Evolutionary conservation across 306 rosid species (phyloP), one percentile per base, ranked within the genome.

Genomic region (Parietaria judaica): DNA sequence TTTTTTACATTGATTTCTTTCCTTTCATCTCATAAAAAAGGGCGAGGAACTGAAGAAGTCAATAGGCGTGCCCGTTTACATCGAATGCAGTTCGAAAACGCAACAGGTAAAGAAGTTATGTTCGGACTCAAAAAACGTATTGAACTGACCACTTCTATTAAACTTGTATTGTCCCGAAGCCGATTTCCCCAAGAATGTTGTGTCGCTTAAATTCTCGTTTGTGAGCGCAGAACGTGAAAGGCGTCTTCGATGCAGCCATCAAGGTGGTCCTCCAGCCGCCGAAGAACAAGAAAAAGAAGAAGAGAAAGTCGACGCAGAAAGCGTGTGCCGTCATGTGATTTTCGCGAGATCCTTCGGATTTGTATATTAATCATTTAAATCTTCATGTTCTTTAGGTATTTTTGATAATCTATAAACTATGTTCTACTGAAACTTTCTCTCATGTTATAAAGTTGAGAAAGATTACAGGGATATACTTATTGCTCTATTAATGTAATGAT

Each of bases 211-310:
- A 23, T 23, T 58, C 6, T 52, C 36, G 16, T 53, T 63, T 69
- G 64, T 68, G 39, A 63, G 56, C 81, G 61, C 89, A 91, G 96
- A 91, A 91, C 68, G 96, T 88, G 77, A 91, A 88, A 76, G 96
- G 95, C 14, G 96, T 91, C 72, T 92, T 88, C 31, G 98, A 92
- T 51, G 89, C 95, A 3, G 95, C 98, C 53, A 88, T 92, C 66
- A 86, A 92, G 77, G 88, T 86, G 76, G 98, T 92, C 76, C 94
- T 92, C 69, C 98, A 82, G 78, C 98, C 98, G 1, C 90, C 98
- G 35, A 88, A 82, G 78, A 92, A 79, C 76, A 88, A 83, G 74
- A 76, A 74, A 83, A 86, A 73, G 69, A 82, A 76, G 80, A 86
- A 82, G 84, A 79, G 87, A 64, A 92, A 76, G 82, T 5, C 53